phyloP scores from a whole-genome alignment of 2,329 filamentous ascomycete species.

The Penicillium psychrosexuale region DNA sequence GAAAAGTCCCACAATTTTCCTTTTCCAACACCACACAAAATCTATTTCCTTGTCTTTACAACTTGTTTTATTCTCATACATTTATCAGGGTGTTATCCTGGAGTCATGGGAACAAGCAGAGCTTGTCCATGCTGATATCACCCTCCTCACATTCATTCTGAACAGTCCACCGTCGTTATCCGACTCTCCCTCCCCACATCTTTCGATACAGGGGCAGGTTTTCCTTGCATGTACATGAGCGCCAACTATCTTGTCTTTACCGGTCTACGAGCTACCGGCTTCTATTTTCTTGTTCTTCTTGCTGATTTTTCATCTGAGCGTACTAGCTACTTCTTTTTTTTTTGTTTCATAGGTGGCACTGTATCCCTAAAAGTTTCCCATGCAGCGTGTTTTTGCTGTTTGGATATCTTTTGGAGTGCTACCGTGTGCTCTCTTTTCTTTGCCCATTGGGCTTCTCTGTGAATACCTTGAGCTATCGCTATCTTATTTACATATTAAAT shows the following conservation, averaged over 20 bases:
- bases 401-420: too few relatives aligned
- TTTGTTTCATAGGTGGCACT: too few relatives aligned
- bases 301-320: conserved; percentile 7
- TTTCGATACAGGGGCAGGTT: conserved; percentile 4
- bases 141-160: not conserved
- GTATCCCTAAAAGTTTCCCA: too few relatives aligned
- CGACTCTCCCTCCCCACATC: not conserved
- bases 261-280: not conserved
- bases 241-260: conserved; percentile 19
- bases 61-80: not conserved
- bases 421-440: not conserved
- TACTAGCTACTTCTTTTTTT: not conserved
- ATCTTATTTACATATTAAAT: not conserved
- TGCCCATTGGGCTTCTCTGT: not conserved
- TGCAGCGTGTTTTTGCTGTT: too few relatives aligned
- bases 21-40: not conserved
- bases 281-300: conserved; percentile 8
- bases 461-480: not conserved
- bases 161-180: not conserved
- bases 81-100: not conserved
- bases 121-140: not conserved
- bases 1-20: not conserved
- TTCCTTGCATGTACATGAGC: conserved; percentile 23
- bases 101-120: not conserved
- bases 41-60: not conserved